Base-by-base conservation (phyloP, 2,329 filamentous ascomycete species). In the Cryphonectria parasitica region DNA sequence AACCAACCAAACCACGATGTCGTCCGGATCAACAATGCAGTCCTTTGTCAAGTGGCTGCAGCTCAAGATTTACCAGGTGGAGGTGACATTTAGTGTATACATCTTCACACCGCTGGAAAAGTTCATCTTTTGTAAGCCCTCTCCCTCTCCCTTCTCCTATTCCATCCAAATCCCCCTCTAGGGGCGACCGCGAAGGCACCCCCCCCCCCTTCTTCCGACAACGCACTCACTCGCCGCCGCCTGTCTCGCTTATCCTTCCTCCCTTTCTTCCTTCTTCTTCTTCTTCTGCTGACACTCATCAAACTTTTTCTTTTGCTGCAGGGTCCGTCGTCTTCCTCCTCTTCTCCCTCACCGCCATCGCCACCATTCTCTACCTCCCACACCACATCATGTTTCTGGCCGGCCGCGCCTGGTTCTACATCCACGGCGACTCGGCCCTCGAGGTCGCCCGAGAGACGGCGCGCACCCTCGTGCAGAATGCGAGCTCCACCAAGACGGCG, bases 31-130 rank as follows among this genome's bases (percentile, higher is more conserved):
- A 63, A 74, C 75, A 22, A 76, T 86, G 75, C 82, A 85, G 74
- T 80, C 82, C 62, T 86, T 97, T 77, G 88, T 93, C 74, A 90
- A 91, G 81, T 98, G 95, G 94, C 87, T 98, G 75, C 91, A 94
- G 82, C 89, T 95, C 82, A 99, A 99, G 87, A 91, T 95, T 80
- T 98, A 98, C 86, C 96, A 98, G 85, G 94, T 98, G 80, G 96
- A 99, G 84, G 95, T 98, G 80, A 98, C 95, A 17, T 96, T 97
- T 82, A 92, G 92, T 72, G 88, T 98, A 36, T 98, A 99, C 87
- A 98, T 99, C 92, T 91, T 98, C 77, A 98, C 95, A 52, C 92
- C 94, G 1, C 94, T 92, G 67, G 96, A 99, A 85, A 97, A 97
- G 82, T 95, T 97, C 82, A 91, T 97, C 77, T 97, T 98, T 83